Evolutionary conservation across 2,329 filamentous ascomycete species (phyloP).

Genomic region (Ambrosiella cleistominuta): DNA sequence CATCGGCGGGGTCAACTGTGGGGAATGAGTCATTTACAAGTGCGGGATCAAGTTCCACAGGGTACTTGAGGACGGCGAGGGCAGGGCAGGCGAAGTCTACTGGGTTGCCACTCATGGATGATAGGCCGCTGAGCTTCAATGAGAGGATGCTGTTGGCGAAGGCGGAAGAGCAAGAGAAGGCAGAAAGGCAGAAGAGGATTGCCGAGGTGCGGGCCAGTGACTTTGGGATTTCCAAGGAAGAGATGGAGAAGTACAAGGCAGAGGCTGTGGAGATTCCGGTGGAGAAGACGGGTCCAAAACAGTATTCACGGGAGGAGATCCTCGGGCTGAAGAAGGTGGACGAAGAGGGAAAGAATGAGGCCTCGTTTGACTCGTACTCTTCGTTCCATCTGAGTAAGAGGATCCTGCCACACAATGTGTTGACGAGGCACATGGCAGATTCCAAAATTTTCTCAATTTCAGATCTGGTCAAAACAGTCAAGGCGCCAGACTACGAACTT

Average conservation of each 20-base stretch:
- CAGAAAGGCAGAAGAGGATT: slow-evolving; percentile 34
- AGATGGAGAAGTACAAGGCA: slow-evolving; percentile 42
- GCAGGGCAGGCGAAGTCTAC: slow-evolving; percentile 1
- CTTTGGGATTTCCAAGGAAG: slow-evolving; percentile 38
- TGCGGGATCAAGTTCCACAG: background rate
- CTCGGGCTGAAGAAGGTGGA: slow-evolving; percentile 22
- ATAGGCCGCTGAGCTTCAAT: slow-evolving; percentile 49
- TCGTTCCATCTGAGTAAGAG: slow-evolving; percentile 67
- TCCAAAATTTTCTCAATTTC: slow-evolving; percentile 67
- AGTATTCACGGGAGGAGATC: slow-evolving; percentile 49
- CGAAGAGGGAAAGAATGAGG: slow-evolving; percentile 28
- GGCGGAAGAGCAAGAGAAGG: slow-evolving; percentile 32
- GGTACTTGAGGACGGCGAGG: slow-evolving; percentile 10
- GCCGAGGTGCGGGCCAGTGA: slow-evolving; percentile 34
- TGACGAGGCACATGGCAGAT: slow-evolving; percentile 59
- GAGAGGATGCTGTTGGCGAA: slow-evolving; percentile 64
- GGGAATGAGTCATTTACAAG: slow-evolving; percentile 6
- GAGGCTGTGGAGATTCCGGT: slow-evolving; percentile 38
- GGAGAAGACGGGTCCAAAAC: slow-evolving; percentile 28
- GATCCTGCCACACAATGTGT: slow-evolving; percentile 61
- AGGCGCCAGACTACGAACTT: slow-evolving; percentile 63
- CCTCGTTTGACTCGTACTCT: slow-evolving; percentile 73
- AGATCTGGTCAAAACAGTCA: slow-evolving; percentile 64
- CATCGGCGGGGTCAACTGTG: background rate
- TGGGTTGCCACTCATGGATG: slow-evolving; percentile 1